Base-by-base conservation (phyloP, 2,329 filamentous ascomycete genomes). In the Coniella vitis region DNA sequence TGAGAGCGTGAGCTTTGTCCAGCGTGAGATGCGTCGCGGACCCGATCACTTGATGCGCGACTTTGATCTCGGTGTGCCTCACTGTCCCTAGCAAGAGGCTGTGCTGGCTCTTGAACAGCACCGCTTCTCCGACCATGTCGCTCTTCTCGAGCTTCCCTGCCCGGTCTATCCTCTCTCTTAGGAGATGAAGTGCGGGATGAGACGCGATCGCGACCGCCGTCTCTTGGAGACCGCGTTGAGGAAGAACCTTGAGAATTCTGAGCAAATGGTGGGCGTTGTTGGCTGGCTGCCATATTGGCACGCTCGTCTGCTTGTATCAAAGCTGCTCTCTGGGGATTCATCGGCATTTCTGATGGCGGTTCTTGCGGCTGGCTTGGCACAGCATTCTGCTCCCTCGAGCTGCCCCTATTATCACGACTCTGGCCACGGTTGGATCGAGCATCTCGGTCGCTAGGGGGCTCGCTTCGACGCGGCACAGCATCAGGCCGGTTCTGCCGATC, bases 321-420 rank as follows among this genome's bases (percentile, higher is more conserved):
- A 8, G 75, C 70, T 25, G 76, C 74, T 49, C 78, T 70, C 45
- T 78, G 75, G 1, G 78, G 76, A 52, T 80, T 79, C 57, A 80
- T 74, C 8, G 67, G 65, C 7, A 75, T 74, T 10, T 75, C 77
- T 16, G 67, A 59, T n/a, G 63, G 46, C 25, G 62, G 53, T 9
- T 43, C 9, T 29, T 47, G 53, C 45, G 48, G 7, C 37, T 47
- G 47, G 9, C 49, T 22, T 20, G 34, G 32, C 37, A 38, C 12
- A 25, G 16, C 48, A 9, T 49, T 45, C 16, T 53, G 36, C 19
- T 64, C 61, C 22, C 60, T 58, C 10, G 54, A 39, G 21, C 52
- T 52, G 41, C 5, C 25, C 25, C 60, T 52, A 34, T 48, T 37
- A 37, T 63, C 60, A 25, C 54, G 56, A 8, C 57, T 48, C 10